Base-by-base conservation (phyloP, 2,329 filamentous ascomycete genomes). In the Ophiocordyceps polyrhachis-furcata region DNA sequence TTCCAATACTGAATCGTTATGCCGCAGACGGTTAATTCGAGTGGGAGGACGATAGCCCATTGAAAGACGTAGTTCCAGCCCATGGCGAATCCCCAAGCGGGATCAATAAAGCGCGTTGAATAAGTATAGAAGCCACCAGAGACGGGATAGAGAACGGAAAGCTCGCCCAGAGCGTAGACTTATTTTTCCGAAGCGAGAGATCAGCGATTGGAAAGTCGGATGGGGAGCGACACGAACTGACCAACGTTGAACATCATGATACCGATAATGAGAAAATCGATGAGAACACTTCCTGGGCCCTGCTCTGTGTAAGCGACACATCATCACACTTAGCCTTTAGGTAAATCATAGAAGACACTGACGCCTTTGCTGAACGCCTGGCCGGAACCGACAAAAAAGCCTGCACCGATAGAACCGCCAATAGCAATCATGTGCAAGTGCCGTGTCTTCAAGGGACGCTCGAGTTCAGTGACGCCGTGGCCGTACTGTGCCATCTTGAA, bases 361-460 rank as follows among this genome's bases (percentile, higher is more conserved):
- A 66, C 66, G 60, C 70, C 70, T 43, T 56, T 62, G 51, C 48
- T 50, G n/a, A 74, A 61, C 44, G 70, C 69, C 51, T 58, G 54
- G 53, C 70, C 70, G 41, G 69, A 71, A 53, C 70, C 69, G 56
- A 73, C 70, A 59, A 73, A 74, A 44, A 51, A 50, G 47, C 50
- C 48, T 17, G 50, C 47, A 44, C 48, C 50, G 40, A 52, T 52
- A 14, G 49, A 50, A 44, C 70, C 70, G 54, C 69, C 70, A 46
- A 75, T 73, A 52, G 70, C 69, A 57, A 74, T 74, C 71, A 74
- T 74, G 58, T 76, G 69, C 53, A 76, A 58, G 58, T 75, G 72
- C 52, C 72, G 68, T 40, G 62, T 59, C 60, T 70, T 68, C 62
- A 76, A 70, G 50, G 59, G 55, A 44, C 61, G 58, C 47, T 66